Conservation (phyloP, 2,329 filamentous ascomycete genomes). For the Exophiala sp. region DNA sequence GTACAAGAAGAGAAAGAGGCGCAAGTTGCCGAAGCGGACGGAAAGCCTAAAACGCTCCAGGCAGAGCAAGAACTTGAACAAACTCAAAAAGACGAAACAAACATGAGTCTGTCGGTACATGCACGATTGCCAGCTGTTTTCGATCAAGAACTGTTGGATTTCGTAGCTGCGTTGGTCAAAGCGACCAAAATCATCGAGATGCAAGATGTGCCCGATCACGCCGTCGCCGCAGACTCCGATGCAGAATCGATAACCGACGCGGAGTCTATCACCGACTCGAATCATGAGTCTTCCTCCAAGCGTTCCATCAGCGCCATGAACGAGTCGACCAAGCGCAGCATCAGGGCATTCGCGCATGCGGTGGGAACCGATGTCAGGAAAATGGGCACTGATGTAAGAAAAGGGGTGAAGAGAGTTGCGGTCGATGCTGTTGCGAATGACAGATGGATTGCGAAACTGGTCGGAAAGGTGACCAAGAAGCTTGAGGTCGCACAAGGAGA, state of each 20-base stretch:
- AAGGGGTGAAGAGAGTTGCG: constrained; percentile 47
- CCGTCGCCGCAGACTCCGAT: constrained; percentile 18
- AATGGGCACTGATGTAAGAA: constrained; percentile 15
- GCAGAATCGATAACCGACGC: not conserved
- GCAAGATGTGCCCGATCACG: constrained; percentile 40
- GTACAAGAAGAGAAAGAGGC: constrained; percentile 35
- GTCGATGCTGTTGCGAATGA: constrained; percentile 51
- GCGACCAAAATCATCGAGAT: constrained; percentile 56
- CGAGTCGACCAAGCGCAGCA: not conserved
- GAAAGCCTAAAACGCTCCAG: constrained; percentile 43
- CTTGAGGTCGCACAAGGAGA: constrained; percentile 50
- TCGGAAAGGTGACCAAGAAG: constrained; percentile 50
- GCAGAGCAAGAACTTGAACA: constrained; percentile 40
- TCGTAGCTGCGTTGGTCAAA: constrained; percentile 54
- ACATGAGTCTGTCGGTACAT: constrained; percentile 48
- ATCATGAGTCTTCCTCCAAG: too few species aligned
- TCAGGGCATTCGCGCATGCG: constrained; percentile 8
- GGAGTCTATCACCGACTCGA: not conserved
- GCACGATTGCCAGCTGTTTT: constrained; percentile 49
- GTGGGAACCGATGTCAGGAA: not conserved
- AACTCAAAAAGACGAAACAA: constrained; percentile 46
- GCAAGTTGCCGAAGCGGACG: constrained; percentile 42
- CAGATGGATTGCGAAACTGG: constrained; percentile 53
- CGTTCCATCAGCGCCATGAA: too few species aligned
- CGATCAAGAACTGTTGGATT: constrained; percentile 52